These are phyloP conservation scores for Hamamelis virginiana DNA, from an alignment of 164 flowering plant species.

Conservation along the genomic window DNA sequence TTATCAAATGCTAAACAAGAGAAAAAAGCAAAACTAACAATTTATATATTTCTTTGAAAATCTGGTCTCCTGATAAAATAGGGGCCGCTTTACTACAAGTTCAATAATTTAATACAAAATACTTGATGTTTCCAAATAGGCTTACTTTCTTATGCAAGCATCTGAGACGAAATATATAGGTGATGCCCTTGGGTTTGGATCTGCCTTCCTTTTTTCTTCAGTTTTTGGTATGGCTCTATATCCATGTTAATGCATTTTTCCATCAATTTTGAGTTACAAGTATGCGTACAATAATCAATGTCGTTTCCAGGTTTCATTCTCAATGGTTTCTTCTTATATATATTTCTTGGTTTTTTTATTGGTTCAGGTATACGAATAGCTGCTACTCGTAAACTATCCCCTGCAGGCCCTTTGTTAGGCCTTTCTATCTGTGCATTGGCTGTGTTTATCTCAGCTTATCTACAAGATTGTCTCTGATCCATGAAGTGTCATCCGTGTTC, in stretches of 20 bases:
- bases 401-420: slow-evolving; percentile 32
- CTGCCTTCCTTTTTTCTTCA: slow-evolving; percentile 44
- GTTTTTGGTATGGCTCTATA: slow-evolving; percentile 41
- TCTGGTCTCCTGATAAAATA: too few relatives aligned
- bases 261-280: background rate
- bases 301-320: too few relatives aligned
- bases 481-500: too few relatives aligned
- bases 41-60: too few relatives aligned
- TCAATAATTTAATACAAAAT: background rate
- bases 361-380: slow-evolving; percentile 46
- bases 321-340: too few relatives aligned
- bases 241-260: background rate
- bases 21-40: too few relatives aligned
- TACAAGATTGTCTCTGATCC: slow-evolving; percentile 26
- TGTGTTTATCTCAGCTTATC: slow-evolving; percentile 40
- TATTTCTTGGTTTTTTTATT: background rate
- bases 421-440: slow-evolving; percentile 36
- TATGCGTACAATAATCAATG: too few relatives aligned
- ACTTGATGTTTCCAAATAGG: slow-evolving; percentile 21
- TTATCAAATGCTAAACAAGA: too few relatives aligned
- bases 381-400: slow-evolving; percentile 37
- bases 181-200: slow-evolving; percentile 52
- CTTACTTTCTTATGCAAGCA: slow-evolving; percentile 43
- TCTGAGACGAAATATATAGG: slow-evolving; percentile 40
- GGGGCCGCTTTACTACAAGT: too few relatives aligned